Evolutionary conservation across 352 stramenopile genomes (phyloP).

Genomic region (Nothophytophthora sp.): DNA sequence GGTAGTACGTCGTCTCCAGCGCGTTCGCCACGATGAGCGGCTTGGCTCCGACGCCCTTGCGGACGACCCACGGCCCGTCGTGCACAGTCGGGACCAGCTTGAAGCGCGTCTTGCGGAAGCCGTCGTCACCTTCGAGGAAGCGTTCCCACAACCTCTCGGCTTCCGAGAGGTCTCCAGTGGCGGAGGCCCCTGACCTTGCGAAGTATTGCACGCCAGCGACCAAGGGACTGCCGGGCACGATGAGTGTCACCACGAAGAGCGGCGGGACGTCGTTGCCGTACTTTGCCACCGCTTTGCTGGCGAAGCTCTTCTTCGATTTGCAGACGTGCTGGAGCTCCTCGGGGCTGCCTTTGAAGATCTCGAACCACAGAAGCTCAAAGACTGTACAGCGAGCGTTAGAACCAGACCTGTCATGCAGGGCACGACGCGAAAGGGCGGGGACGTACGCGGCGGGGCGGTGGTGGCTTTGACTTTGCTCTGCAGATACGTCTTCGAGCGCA

Average conservation of each 20-base stretch:
- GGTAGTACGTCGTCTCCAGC: slow-evolving; percentile 64
- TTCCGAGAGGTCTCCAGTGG: slow-evolving; percentile 28
- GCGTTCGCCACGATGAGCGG: slow-evolving; percentile 75
- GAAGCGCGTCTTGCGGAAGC: slow-evolving; percentile 69
- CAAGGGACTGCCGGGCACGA: slow-evolving; percentile 66
- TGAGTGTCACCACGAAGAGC: slow-evolving; percentile 74
- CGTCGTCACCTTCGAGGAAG: slow-evolving; percentile 65
- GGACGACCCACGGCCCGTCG: slow-evolving; percentile 80
- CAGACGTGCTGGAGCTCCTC: slow-evolving; percentile 69
- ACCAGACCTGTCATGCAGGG: background rate
- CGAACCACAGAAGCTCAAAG: slow-evolving; percentile 85
- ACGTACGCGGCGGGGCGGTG: slow-evolving; percentile 64
- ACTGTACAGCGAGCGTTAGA: slow-evolving; percentile 31
- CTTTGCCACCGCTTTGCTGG: slow-evolving; percentile 57
- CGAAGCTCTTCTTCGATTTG: slow-evolving; percentile 71
- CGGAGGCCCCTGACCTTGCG: slow-evolving; percentile 37
- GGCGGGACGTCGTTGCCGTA: slow-evolving; percentile 68
- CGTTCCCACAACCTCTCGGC: slow-evolving; percentile 57
- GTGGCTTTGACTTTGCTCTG: slow-evolving; percentile 61
- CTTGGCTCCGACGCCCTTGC: slow-evolving; percentile 80
- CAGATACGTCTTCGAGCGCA: slow-evolving; percentile 76
- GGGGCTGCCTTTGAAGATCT: slow-evolving; percentile 71
- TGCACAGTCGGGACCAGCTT: slow-evolving; percentile 82
- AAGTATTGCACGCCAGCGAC: slow-evolving; percentile 82
- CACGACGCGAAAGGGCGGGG: no score